Percentiles rank a stretch among this genome's conserved stretches.
phyloP scores from a whole-genome alignment of 306 rosid genomes.

The Inga laurina region DNA sequence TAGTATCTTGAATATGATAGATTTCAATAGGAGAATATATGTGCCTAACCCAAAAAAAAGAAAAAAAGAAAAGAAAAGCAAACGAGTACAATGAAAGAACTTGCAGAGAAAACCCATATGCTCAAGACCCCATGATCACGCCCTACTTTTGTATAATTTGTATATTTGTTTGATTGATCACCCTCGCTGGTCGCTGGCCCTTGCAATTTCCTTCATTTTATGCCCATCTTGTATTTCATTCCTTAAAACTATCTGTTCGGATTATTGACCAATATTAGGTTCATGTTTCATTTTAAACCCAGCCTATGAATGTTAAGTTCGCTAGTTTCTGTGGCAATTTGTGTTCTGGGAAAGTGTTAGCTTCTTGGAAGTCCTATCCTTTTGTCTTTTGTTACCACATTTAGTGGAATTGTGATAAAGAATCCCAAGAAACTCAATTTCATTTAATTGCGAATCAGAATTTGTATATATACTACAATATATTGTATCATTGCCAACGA shows the following conservation, averaged over 20 bases:
- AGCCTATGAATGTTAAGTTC: neutral
- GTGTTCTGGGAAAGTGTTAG: neutral
- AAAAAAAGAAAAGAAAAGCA: too few relatives aligned
- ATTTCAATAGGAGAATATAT: too few relatives aligned
- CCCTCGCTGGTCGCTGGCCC: neutral
- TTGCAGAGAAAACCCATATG: neutral
- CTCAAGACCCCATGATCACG: neutral
- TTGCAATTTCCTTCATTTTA: neutral
- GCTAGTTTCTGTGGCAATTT: neutral
- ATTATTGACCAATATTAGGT: neutral
- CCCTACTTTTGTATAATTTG: neutral
- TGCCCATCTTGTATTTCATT: neutral
- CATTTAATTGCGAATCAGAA: too few relatives aligned
- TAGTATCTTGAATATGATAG: fast-evolving
- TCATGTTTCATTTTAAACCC: neutral
- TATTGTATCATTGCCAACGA: too few relatives aligned
- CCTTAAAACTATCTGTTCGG: neutral
- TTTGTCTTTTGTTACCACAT: neutral
- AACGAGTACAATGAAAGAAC: neutral
- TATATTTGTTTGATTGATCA: neutral
- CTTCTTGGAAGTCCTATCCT: neutral
- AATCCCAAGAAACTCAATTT: neutral
- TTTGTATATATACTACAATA: too few relatives aligned
- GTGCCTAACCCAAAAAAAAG: too few relatives aligned
- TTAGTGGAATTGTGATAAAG: neutral